Conservation (phyloP, 2,329 filamentous ascomycete genomes). For the Ascochyta viciae-villosae region DNA sequence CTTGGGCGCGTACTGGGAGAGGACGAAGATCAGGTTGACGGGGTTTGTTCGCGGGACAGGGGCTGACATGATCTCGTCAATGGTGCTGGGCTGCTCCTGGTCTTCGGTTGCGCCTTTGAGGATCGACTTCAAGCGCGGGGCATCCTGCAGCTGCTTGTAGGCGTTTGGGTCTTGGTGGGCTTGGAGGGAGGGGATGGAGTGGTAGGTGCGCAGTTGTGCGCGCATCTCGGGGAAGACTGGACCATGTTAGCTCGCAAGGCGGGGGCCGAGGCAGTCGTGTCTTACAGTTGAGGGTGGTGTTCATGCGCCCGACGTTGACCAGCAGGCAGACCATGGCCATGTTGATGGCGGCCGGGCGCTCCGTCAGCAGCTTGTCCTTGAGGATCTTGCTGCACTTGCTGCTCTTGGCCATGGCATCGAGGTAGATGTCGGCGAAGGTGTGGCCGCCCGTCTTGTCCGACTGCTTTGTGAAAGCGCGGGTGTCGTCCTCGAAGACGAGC, state of each 20-base stretch:
- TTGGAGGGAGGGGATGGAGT: constrained; percentile 95
- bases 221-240: constrained; percentile 99
- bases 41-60: constrained; percentile 86
- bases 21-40: constrained; percentile 95
- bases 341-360: constrained; percentile 88
- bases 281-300: constrained; percentile 96
- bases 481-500: constrained; percentile 78
- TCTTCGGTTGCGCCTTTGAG: constrained; percentile 97
- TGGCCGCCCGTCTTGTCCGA: constrained; percentile 79
- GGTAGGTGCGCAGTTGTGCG: constrained; percentile 94
- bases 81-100: constrained; percentile 78
- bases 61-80: constrained; percentile 79
- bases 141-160: constrained; percentile 98
- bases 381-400: constrained; percentile 99
- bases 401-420: constrained; percentile 97
- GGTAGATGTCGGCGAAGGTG: constrained; percentile 92
- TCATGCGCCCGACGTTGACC: constrained; percentile 98
- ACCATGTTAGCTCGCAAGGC: constrained; percentile 22
- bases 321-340: constrained; percentile 99
- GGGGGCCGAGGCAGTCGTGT: constrained; percentile 12
- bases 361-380: constrained; percentile 92
- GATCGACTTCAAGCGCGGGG: constrained; percentile 93
- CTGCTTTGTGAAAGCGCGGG: constrained; percentile 85
- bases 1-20: constrained; percentile 87
- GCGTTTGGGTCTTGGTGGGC: constrained; percentile 93